phyloP scores from a whole-genome alignment of 192 early-diverging fungal genomes.

The Coemansia sp. region DNA sequence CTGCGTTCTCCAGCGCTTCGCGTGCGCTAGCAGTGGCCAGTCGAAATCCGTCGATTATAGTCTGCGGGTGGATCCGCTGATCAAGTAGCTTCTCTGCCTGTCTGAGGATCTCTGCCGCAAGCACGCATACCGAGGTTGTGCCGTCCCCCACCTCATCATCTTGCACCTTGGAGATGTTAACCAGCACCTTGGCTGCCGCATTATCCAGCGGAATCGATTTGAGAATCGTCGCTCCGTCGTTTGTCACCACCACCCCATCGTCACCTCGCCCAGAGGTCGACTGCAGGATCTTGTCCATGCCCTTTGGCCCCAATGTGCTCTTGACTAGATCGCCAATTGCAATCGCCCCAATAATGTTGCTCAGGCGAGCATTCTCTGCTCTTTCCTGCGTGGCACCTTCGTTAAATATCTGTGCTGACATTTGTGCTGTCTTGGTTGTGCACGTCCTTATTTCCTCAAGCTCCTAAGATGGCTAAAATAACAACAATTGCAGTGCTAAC shows the following conservation, averaged over 20 bases:
- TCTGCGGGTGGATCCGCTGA: conserved; percentile 96
- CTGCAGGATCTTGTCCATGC: conserved; percentile 99
- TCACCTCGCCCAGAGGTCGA: conserved; percentile 61
- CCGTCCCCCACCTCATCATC: conserved; percentile 99
- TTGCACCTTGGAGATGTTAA: conserved; percentile 99
- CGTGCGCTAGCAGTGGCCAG: conserved; percentile 81
- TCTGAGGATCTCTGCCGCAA: conserved; percentile 92
- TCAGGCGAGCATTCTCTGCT: conserved; percentile 95
- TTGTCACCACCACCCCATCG: conserved; percentile 88
- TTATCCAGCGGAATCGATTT: conserved; percentile 97
- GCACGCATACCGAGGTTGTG: conserved; percentile 97
- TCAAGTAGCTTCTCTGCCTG: conserved; percentile 91
- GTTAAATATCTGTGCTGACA: conserved; percentile 84
- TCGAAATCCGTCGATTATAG: conserved; percentile 94
- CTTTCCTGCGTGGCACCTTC: conserved; percentile 94
- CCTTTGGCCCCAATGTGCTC: conserved; percentile 95
- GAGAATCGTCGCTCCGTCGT: conserved; percentile 99
- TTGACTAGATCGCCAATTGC: conserved; percentile 98
- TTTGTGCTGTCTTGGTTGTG: conserved; percentile 11
- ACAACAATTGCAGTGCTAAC: conserved; percentile 4
- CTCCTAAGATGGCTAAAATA: not conserved
- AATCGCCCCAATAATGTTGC: conserved; percentile 92
- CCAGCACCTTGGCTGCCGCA: conserved; percentile 95
- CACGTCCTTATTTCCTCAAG: not conserved
- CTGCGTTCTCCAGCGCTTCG: conserved; percentile 75